These are phyloP conservation scores for Diaporthe citrichinensis DNA, from an alignment of 2,329 filamentous ascomycete species.

Conservation along the genomic window DNA sequence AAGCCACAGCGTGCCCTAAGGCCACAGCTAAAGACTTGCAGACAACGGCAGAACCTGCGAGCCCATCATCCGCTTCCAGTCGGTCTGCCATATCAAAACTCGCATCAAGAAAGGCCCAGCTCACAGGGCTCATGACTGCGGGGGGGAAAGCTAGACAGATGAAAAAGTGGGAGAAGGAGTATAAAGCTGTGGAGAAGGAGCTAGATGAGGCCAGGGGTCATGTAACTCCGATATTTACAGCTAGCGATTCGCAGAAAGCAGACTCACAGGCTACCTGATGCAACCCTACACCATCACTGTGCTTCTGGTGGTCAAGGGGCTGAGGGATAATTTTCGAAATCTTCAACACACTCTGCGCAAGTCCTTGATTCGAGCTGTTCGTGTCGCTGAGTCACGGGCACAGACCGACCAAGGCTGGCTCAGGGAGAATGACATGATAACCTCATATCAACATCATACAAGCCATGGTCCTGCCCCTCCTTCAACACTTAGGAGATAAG, in stretches of 20 bases:
- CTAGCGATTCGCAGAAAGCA: neutral
- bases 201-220: conserved; percentile 4
- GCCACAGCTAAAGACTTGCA: neutral
- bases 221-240: conserved; percentile 7
- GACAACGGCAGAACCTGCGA: neutral
- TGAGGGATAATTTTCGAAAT: too few species aligned
- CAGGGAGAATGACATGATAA: too few species aligned
- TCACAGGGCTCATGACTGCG: neutral
- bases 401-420: too few species aligned
- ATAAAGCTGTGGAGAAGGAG: conserved; percentile 4
- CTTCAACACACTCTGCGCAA: too few species aligned
- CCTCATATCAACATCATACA: too few species aligned
- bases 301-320: too few species aligned
- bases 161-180: conserved; percentile 11
- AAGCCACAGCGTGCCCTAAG: neutral
- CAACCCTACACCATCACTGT: too few species aligned
- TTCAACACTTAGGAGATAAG: too few species aligned
- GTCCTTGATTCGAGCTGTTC: too few species aligned
- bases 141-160: neutral
- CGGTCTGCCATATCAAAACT: conserved; percentile 1
- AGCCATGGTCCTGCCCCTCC: too few species aligned
- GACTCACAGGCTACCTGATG: neutral
- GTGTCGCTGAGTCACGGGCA: too few species aligned
- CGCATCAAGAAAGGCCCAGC: conserved; percentile 2
- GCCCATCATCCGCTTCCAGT: neutral